These are phyloP conservation scores for Coleophoma crateriformis DNA, from an alignment of 2,329 filamentous ascomycete genomes.

Conservation along the genomic window DNA sequence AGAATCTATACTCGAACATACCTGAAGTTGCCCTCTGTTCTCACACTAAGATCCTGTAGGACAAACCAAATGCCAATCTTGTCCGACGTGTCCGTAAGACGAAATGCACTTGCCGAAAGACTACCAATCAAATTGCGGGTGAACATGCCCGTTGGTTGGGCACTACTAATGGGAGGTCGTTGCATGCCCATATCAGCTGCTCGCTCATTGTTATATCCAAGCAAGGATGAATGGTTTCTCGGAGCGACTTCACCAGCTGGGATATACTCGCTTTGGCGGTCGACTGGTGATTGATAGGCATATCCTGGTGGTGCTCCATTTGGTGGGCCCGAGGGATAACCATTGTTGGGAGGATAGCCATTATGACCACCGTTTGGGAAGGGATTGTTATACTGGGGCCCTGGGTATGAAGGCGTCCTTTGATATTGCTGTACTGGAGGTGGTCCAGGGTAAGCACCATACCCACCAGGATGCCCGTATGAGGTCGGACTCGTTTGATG, in stretches of 20 bases:
- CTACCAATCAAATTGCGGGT: slow-evolving; percentile 93
- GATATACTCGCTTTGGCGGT: slow-evolving; percentile 9
- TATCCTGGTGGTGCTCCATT: background rate
- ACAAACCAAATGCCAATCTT: slow-evolving; percentile 96
- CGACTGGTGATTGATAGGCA: background rate
- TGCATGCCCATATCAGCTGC: slow-evolving; percentile 12
- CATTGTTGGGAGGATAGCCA: slow-evolving; percentile 7
- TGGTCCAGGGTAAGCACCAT: slow-evolving; percentile 5
- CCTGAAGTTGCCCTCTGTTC: slow-evolving; percentile 89
- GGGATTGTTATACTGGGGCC: background rate
- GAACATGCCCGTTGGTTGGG: slow-evolving; percentile 73
- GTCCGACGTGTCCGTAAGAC: slow-evolving; percentile 70
- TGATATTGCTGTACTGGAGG: slow-evolving; percentile 14
- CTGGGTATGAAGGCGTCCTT: background rate
- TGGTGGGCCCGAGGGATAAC: slow-evolving; percentile 6
- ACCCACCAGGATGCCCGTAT: background rate
- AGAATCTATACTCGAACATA: slow-evolving; percentile 34
- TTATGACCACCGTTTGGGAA: background rate
- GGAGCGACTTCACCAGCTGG: slow-evolving; percentile 3
- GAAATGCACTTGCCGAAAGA: slow-evolving; percentile 81
- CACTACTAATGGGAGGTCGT: slow-evolving; percentile 13
- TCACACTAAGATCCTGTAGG: slow-evolving; percentile 87
- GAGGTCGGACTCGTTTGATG: background rate
- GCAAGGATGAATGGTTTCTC: background rate
- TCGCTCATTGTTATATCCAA: background rate